These are phyloP conservation scores for Rossbeevera mucosa DNA, from an alignment of 768 basidiomycete genomes.

Conservation along the genomic window DNA sequence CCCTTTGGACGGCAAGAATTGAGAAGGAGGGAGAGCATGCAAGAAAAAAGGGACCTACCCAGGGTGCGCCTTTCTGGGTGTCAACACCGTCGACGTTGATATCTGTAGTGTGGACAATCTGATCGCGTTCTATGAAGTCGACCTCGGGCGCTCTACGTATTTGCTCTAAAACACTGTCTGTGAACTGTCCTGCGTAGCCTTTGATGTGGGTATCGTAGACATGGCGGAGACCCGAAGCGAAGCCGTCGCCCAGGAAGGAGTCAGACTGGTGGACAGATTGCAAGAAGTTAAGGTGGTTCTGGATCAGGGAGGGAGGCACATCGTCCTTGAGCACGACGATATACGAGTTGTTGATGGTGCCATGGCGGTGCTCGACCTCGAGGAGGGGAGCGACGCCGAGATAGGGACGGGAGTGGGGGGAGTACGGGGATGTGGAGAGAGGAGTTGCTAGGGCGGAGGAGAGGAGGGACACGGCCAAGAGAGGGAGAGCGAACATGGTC, in stretches of 20 bases:
- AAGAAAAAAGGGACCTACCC: conserved; percentile 49
- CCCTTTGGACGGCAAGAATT: conserved; percentile 49
- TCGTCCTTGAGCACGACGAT: conserved; percentile 85
- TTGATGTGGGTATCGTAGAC: conserved; percentile 71
- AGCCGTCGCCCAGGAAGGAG: conserved; percentile 43
- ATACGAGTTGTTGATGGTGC: conserved; percentile 85
- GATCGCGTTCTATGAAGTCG: conserved; percentile 89
- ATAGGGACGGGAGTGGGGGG: conserved; percentile 37
- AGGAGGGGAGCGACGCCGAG: conserved; percentile 58
- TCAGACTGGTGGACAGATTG: conserved; percentile 54
- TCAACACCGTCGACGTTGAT: conserved; percentile 4
- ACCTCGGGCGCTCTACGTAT: conserved; percentile 87
- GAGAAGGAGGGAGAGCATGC: conserved; percentile 4
- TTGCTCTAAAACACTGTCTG: conserved; percentile 59
- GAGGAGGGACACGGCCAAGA: conserved; percentile 38
- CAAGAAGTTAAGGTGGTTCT: conserved; percentile 79
- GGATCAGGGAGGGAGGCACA: conserved; percentile 48
- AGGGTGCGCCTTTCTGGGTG: conserved; percentile 70
- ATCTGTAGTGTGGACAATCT: conserved; percentile 71
- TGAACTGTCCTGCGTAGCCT: conserved; percentile 82
- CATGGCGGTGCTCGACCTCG: conserved; percentile 58
- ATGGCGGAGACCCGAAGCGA: conserved; percentile 57
- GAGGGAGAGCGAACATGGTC: conserved; percentile 27
- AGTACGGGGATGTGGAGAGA: conserved; percentile 40
- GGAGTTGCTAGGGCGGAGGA: conserved; percentile 36